Base-by-base conservation (phyloP, 768 basidiomycete species). In the Auricularia cornea region DNA sequence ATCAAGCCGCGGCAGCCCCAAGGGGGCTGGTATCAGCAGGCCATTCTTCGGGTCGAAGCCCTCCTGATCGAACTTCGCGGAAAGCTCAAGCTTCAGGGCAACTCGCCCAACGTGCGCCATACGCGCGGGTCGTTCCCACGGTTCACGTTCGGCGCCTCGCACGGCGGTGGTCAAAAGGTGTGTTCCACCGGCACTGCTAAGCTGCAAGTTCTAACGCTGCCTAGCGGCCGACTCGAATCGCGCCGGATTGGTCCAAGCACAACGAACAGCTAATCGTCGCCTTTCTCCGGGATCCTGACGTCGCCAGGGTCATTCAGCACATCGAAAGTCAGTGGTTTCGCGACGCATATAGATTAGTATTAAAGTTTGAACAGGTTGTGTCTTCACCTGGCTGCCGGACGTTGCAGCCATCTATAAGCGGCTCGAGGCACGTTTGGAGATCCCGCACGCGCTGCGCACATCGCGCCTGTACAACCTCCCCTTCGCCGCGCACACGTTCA, bases 401-500 rank as follows among this genome's bases (percentile, higher is more conserved):
- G 18, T 48, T 16, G 44, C 44, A 4, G n/a, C 5, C 6, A 48
- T 48, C 4, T 6, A 48, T 3, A 48, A 48, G 44, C 18, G 18
- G 44, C 14, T 48, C 18, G 18, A 48, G 3, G 8, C 8, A 8
- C 18, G 8, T 8, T 8, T 40, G 38, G 18, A 40, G 8, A 23
- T 48, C 18, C 44, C 44, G 8, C 18, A 48, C 44, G 14, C n/a
- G n/a, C n/a, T n/a, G n/a, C n/a, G n/a, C n/a, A n/a, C n/a, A n/a
- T 48, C 44, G 18, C 3, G 5, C 3, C 5, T 4, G 5, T 48
- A 28, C 2, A 66, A 72, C n/a, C 72, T 71, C 3, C 41, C 75
- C 0, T 78, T 73, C 26, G 65, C 74, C 0, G 57, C 68, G 0
- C 35, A 60, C 0, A 73, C 70, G 0, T 73, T 78, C 66, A 77